These are phyloP conservation scores for Gossypium arboreum DNA, from an alignment of 345 rosid species.

Conservation along the genomic window DNA sequence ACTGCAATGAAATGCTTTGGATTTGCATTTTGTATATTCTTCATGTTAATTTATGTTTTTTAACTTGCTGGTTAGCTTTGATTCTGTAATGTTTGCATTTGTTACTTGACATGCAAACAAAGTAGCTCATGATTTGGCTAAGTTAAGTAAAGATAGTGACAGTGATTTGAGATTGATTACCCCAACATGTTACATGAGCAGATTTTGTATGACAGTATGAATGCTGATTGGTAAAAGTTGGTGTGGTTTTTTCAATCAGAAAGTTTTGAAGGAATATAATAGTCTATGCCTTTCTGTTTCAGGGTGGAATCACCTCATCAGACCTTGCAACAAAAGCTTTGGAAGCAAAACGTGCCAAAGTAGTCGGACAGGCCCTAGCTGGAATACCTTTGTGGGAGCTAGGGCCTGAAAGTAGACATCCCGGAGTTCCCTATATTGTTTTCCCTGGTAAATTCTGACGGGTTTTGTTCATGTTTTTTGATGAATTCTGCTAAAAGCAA, in stretches of 20 bases:
- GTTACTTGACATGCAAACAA: too few relatives aligned
- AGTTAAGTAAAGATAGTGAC: too few relatives aligned
- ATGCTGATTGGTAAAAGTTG: too few relatives aligned
- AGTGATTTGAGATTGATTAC: too few relatives aligned
- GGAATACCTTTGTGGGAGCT: constrained; percentile 97
- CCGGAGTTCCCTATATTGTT: constrained; percentile 93
- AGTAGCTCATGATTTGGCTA: too few relatives aligned
- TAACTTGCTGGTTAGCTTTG: background rate
- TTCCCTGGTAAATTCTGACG: constrained; percentile 65
- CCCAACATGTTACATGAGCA: too few relatives aligned
- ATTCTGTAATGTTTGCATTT: too few relatives aligned
- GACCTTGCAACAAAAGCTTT: constrained; percentile 97
- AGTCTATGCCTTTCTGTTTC: constrained; percentile 19
- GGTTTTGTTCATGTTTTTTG: background rate
- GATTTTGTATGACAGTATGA: too few relatives aligned
- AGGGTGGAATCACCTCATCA: constrained; percentile 98
- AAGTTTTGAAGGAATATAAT: background rate
- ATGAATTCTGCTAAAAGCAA: background rate
- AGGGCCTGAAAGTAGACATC: constrained; percentile 96
- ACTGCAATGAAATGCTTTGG: background rate
- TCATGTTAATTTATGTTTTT: constrained; percentile 7
- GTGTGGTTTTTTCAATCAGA: too few relatives aligned
- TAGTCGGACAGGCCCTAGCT: constrained; percentile 90
- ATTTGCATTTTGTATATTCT: constrained; percentile 1
- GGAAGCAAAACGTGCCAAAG: constrained; percentile 78